Conservation (phyloP, 148 eudicot genomes). For the Tetragonia tetragonoides region DNA sequence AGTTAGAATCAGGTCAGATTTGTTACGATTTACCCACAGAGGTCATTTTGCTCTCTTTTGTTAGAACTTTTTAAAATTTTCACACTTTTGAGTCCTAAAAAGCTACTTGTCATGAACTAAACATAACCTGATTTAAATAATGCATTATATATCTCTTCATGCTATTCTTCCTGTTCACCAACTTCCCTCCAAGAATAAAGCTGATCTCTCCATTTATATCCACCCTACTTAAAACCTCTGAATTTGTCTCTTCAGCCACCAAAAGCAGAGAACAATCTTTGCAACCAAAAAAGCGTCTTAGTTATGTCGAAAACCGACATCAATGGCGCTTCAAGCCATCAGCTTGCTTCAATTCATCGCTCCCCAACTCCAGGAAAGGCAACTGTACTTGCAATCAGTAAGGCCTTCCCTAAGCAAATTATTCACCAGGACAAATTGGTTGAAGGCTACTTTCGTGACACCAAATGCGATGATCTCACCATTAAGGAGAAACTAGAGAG, state of each 20-base stretch:
- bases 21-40: neutral
- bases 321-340: slow-evolving; percentile 33
- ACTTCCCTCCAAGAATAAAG: slow-evolving; percentile 41
- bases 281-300: slow-evolving; percentile 1
- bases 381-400: slow-evolving; percentile 65
- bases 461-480: slow-evolving; percentile 58
- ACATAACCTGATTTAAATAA: slow-evolving; percentile 26
- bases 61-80: slow-evolving; percentile 4
- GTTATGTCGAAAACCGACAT: slow-evolving; percentile 46
- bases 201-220: slow-evolving; percentile 37
- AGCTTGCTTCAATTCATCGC: slow-evolving; percentile 26
- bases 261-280: slow-evolving; percentile 7
- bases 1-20: slow-evolving; percentile 8
- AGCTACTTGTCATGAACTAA: slow-evolving; percentile 33
- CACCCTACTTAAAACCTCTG: slow-evolving; percentile 10
- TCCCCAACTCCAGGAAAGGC: slow-evolving; percentile 72
- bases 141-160: slow-evolving; percentile 40
- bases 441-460: slow-evolving; percentile 75
- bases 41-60: slow-evolving; percentile 11
- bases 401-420: slow-evolving; percentile 84
- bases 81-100: slow-evolving; percentile 28
- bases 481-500: slow-evolving; percentile 83
- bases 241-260: slow-evolving; percentile 12
- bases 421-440: slow-evolving; percentile 76
- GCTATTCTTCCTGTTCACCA: slow-evolving; percentile 46